Evolutionary conservation across 345 rosid species (phyloP), one percentile per base, ranked within the genome.

Genomic region (Arabidopsis arenosa): DNA sequence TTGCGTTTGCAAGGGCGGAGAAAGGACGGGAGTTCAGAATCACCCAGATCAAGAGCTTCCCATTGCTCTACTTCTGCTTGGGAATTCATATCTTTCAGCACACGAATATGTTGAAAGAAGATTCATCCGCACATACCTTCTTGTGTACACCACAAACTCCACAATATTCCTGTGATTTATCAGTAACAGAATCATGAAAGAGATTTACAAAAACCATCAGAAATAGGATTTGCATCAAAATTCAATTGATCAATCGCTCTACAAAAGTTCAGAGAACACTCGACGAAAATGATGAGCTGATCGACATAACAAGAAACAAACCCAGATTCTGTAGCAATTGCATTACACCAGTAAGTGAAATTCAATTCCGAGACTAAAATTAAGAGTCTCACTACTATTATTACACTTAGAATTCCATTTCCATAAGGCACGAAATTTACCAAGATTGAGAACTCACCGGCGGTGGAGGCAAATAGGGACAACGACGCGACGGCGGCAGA

Each of bases 31-130:
- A 81, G 78, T 26, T 85, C 89, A 11, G 91, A 84, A 54, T 90
- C 93, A 63, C 86, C 93, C 0, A 84, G 81, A 70, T 89, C 94
- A 14, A 90, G 86, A 64, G 81, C 84, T 76, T 90, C 93, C 97
- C 97, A 92, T 32, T 89, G 83, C n/a, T 85, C 84, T 63, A 77
- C 65, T 58, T 69, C 82, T 28, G 18, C 47, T 72, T 78, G 81
- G 7, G 80, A 72, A 39, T 72, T 49, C 80, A 77, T 77, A 0
- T 51, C 68, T 68, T 5, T 10, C 57, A 7, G 56, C 66, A 66
- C 23, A 11, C 59, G 37, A 26, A 45, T n/a, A 60, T 52, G 51
- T 35, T 12, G 3, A 12, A 44, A 53, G 23, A 53, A 23, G 48
- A 76, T 44, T 76, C 80, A 76, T 76, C 59, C 65, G 65, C 70